phyloP scores from a whole-genome alignment of 345 rosid genomes.

The Adansonia digitata region DNA sequence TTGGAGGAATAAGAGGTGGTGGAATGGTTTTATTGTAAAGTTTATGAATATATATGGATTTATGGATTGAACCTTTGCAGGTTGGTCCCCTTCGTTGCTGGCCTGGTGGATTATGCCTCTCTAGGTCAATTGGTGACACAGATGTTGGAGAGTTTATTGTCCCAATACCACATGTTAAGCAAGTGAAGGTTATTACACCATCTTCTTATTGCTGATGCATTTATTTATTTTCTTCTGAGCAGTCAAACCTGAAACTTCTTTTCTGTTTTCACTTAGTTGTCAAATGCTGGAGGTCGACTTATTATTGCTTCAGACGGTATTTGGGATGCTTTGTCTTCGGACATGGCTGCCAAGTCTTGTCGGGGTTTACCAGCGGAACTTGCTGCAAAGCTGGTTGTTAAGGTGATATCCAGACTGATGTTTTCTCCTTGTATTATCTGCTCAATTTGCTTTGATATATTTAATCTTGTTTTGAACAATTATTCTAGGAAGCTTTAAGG shows the following conservation, averaged over 20 bases:
- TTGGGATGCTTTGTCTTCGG: slow-evolving; percentile 94
- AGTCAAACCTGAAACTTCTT: slow-evolving; percentile 3
- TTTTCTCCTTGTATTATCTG: background rate
- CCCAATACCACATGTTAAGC: slow-evolving; percentile 97
- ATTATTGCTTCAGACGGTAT: slow-evolving; percentile 98
- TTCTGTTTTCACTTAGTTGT: slow-evolving; percentile 46
- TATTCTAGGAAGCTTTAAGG: slow-evolving; percentile 80
- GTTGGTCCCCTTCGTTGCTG: slow-evolving; percentile 99
- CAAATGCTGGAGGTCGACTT: slow-evolving; percentile 92
- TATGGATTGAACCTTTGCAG: slow-evolving; percentile 32
- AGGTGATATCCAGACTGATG: slow-evolving; percentile 41
- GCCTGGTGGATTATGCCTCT: slow-evolving; percentile 99
- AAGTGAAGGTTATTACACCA: slow-evolving; percentile 92
- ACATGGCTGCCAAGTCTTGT: slow-evolving; percentile 86
- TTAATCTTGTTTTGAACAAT: slow-evolving; percentile 6
- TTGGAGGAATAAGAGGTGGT: background rate
- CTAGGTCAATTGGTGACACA: slow-evolving; percentile 96
- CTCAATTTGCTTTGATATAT: slow-evolving; percentile 12
- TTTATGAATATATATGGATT: background rate
- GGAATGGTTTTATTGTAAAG: background rate
- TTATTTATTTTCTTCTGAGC: background rate
- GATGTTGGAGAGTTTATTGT: slow-evolving; percentile 98
- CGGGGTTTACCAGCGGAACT: slow-evolving; percentile 94
- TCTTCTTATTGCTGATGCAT: background rate
- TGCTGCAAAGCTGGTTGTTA: slow-evolving; percentile 94